phyloP scores from a whole-genome alignment of 768 basidiomycete species.

The Tylopilus intermedius region DNA sequence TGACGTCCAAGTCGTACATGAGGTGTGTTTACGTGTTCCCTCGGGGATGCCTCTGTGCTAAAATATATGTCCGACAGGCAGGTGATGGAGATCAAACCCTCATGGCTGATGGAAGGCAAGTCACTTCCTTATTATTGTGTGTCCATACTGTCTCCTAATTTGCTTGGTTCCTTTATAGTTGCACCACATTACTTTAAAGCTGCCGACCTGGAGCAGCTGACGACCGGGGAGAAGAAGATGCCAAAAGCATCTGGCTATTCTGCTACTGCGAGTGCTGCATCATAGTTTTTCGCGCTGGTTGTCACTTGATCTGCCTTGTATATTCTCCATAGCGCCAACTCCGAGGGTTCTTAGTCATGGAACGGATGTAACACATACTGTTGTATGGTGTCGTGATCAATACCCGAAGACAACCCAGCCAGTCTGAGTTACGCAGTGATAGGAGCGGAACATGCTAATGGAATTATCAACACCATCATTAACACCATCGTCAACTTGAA shows the following conservation, averaged over 20 bases:
- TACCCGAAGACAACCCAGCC: too few species aligned
- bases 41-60: not conserved
- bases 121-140: slow-evolving; percentile 2
- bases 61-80: slow-evolving; percentile 45
- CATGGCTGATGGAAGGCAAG: slow-evolving; percentile 88
- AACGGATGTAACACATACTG: too few species aligned
- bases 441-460: too few species aligned
- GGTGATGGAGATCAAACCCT: slow-evolving; percentile 96
- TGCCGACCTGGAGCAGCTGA: slow-evolving; percentile 74
- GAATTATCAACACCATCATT: too few species aligned
- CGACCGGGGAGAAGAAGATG: slow-evolving; percentile 87
- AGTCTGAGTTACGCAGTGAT: too few species aligned
- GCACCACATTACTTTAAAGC: slow-evolving; percentile 96
- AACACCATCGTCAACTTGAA: too few species aligned
- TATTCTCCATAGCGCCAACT: too few species aligned
- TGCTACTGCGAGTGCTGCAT: slow-evolving; percentile 5
- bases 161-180: slow-evolving; percentile 41
- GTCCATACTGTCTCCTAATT: not conserved
- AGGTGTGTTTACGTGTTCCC: slow-evolving; percentile 38
- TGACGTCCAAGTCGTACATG: slow-evolving; percentile 97
- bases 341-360: too few species aligned
- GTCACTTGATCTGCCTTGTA: too few species aligned
- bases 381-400: too few species aligned
- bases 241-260: slow-evolving; percentile 60
- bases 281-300: not conserved